These are phyloP conservation scores for Albugo laibachii DNA, from an alignment of 352 stramenopile species.

Conservation along the genomic window DNA sequence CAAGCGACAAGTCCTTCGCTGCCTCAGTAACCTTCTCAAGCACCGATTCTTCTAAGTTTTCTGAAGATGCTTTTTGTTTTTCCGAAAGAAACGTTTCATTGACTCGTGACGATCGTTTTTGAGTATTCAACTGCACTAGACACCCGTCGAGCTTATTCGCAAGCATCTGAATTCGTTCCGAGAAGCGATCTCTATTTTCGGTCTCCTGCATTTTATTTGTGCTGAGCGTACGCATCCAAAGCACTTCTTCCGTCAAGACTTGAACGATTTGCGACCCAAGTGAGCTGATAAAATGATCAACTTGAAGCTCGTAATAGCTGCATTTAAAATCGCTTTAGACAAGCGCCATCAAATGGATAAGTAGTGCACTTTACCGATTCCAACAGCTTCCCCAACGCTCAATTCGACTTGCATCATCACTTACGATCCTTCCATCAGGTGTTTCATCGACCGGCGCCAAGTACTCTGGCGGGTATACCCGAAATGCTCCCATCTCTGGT, in stretches of 20 bases:
- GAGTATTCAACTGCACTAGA: slow-evolving; percentile 35
- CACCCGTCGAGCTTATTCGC: slow-evolving; percentile 68
- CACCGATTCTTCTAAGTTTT: slow-evolving; percentile 28
- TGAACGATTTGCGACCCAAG: slow-evolving; percentile 82
- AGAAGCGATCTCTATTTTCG: slow-evolving; percentile 79
- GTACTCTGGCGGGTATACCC: slow-evolving; percentile 95
- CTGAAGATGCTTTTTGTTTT: slow-evolving; percentile 44
- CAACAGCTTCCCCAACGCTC: slow-evolving; percentile 93
- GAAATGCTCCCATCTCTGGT: slow-evolving; percentile 93
- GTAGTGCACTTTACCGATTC: slow-evolving; percentile 40
- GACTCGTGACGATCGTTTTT: slow-evolving; percentile 44
- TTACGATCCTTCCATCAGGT: slow-evolving; percentile 88
- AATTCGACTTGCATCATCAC: slow-evolving; percentile 81
- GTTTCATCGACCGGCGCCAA: slow-evolving; percentile 84
- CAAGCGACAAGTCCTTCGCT: slow-evolving; percentile 70
- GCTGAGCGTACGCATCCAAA: slow-evolving; percentile 84
- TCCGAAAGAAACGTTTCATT: slow-evolving; percentile 76
- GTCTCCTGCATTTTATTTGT: slow-evolving; percentile 80
- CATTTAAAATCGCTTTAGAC: neutral
- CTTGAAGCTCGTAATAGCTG: slow-evolving; percentile 87
- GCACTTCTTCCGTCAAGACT: slow-evolving; percentile 84
- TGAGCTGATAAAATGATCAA: slow-evolving; percentile 95
- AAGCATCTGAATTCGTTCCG: slow-evolving; percentile 73
- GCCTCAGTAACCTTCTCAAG: slow-evolving; percentile 78
- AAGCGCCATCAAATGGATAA: neutral